A percentile compares a stretch with the other conserved stretches of the same genome.
These are phyloP conservation scores for Penicillium sp. DNA, from an alignment of 2,329 filamentous ascomycete species.

Conservation along the genomic window DNA sequence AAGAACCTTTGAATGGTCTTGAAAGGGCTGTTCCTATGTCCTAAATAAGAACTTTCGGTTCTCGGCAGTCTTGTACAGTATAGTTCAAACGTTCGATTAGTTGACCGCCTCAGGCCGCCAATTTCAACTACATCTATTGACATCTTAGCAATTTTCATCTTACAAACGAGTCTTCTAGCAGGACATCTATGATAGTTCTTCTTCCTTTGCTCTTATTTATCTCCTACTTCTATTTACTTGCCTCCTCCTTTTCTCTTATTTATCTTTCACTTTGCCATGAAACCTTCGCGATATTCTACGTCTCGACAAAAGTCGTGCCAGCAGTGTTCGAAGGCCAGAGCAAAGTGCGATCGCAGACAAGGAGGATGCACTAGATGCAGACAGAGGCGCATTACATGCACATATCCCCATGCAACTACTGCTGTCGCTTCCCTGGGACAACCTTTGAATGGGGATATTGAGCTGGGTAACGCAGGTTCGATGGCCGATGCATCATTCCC, in stretches of 20 bases:
- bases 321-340: constrained; percentile 13
- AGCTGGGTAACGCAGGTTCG: background rate
- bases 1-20: too few species aligned
- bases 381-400: constrained; percentile 7
- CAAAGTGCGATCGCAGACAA: constrained; percentile 13
- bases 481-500: background rate
- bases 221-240: too few species aligned
- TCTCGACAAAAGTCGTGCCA: constrained; percentile 17
- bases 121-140: background rate
- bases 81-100: background rate
- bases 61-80: too few species aligned
- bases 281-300: constrained; percentile 11
- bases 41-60: too few species aligned
- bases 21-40: too few species aligned
- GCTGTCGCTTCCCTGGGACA: background rate
- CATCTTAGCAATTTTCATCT: background rate
- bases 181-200: background rate
- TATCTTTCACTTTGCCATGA: constrained; percentile 11
- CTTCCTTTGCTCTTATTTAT: too few species aligned
- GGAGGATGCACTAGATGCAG: constrained; percentile 10
- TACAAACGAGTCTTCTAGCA: background rate
- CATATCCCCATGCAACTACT: background rate
- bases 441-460: background rate
- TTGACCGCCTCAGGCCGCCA: background rate
- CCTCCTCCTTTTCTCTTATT: too few species aligned